A percentile compares a stretch with the other conserved stretches of the same genome.
These are phyloP conservation scores for Blastobotrys attinorum DNA, from an alignment of 805 yeast genomes.

Conservation along the genomic window DNA sequence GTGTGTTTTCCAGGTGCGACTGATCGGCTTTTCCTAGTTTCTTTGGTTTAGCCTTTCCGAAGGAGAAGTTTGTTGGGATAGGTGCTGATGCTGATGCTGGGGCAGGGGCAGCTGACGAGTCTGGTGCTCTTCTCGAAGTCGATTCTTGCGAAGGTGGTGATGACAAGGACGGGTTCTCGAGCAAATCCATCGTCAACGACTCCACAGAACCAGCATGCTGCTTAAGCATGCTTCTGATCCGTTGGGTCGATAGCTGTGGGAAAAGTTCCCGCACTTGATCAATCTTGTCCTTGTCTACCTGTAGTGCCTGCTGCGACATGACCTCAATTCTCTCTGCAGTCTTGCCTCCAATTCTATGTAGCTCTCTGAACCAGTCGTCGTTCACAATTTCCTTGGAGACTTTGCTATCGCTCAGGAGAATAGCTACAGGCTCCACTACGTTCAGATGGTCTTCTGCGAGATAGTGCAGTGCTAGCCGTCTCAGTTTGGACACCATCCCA, in stretches of 20 bases:
- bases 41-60: conserved; percentile 23
- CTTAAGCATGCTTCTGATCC: conserved; percentile 42
- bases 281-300: conserved; percentile 27
- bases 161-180: conserved; percentile 50
- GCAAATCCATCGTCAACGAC: conserved; percentile 44
- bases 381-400: conserved; percentile 6
- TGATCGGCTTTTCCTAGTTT: conserved; percentile 17
- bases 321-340: conserved; percentile 5
- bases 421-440: conserved; percentile 3
- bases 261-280: conserved; percentile 48
- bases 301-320: conserved; percentile 4
- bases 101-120: no score
- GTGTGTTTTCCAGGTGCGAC: conserved; percentile 15
- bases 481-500: conserved; percentile 3
- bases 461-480: conserved; percentile 6
- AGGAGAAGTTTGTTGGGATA: conserved; percentile 21
- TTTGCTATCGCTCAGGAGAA: conserved; percentile 6
- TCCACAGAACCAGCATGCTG: conserved; percentile 48
- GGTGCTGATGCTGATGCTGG: no score
- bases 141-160: background rate
- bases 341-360: conserved; percentile 7
- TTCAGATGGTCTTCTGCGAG: background rate
- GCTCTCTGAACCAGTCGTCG: conserved; percentile 11
- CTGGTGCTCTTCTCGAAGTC: no score
- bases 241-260: conserved; percentile 47